Conservation (phyloP, 129 eudicot species). For the Artemisia tridentata region DNA sequence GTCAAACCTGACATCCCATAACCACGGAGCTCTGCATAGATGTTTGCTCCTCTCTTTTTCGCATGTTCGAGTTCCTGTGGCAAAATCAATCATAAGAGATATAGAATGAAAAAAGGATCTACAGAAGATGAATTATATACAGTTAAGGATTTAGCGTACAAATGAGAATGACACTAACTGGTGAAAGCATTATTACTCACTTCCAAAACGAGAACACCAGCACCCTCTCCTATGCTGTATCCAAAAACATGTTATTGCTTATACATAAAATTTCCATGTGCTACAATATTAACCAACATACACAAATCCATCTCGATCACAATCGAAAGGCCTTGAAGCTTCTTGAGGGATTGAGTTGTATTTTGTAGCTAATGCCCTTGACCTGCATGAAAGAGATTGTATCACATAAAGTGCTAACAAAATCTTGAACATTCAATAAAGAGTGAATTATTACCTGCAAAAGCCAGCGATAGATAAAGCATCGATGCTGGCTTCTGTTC, state of each 20-base stretch:
- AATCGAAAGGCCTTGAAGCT: constrained; percentile 95
- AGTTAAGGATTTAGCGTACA: neutral
- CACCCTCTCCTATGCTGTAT: constrained; percentile 94
- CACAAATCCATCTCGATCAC: constrained; percentile 97
- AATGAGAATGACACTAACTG: neutral
- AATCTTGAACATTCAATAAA: neutral
- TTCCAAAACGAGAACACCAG: constrained; percentile 90
- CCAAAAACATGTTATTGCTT: constrained; percentile 15
- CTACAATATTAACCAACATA: constrained; percentile 40
- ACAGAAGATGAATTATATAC: neutral
- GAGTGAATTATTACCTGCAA: constrained; percentile 52
- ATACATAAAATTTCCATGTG: neutral
- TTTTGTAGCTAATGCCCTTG: constrained; percentile 81
- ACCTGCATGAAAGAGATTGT: constrained; percentile 41
- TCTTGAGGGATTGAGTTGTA: constrained; percentile 67
- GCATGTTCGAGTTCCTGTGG: constrained; percentile 92
- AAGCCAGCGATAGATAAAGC: constrained; percentile 98
- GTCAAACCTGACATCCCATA: constrained; percentile 94
- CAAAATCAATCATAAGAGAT: neutral
- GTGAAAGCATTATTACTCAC: constrained; percentile 44
- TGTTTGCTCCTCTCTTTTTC: constrained; percentile 69
- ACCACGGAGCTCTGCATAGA: constrained; percentile 89
- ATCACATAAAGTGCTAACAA: neutral
- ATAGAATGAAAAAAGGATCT: neutral
- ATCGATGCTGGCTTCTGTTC: constrained; percentile 97